Percentiles rank a stretch among this genome's conserved stretches.
These are phyloP conservation scores for Phytophthora meadii DNA, from an alignment of 352 stramenopile genomes.

Conservation along the genomic window DNA sequence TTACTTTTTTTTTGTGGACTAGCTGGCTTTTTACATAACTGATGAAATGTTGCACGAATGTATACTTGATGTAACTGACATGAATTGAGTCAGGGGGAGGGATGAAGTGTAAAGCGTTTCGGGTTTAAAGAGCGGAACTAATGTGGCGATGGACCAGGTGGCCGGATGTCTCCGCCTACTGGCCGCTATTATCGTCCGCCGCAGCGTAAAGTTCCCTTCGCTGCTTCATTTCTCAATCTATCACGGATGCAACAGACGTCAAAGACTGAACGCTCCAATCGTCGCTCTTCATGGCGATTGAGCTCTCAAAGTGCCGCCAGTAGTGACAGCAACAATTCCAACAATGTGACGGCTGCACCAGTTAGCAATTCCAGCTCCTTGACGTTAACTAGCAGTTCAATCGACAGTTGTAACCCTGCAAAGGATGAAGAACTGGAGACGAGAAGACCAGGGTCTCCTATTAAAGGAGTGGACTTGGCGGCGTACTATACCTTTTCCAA, in stretches of 20 bases:
- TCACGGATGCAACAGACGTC: constrained; percentile 27
- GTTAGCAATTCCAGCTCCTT: constrained; percentile 37
- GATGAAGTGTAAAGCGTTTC: no score
- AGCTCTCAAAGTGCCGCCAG: constrained; percentile 28
- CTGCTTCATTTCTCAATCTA: constrained; percentile 24
- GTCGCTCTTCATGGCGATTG: constrained; percentile 13
- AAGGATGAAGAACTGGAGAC: constrained; percentile 14
- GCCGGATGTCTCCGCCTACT: constrained; percentile 25
- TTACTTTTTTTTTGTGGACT: constrained; percentile 7
- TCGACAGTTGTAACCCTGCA: constrained; percentile 10
- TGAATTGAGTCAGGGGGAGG: background rate
- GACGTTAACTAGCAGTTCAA: constrained; percentile 24
- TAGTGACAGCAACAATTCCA: constrained; percentile 31
- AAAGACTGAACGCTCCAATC: constrained; percentile 4
- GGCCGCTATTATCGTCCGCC: constrained; percentile 31
- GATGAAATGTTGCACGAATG: constrained; percentile 14
- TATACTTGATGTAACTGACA: constrained; percentile 8
- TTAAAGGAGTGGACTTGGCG: constrained; percentile 52
- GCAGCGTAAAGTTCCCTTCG: constrained; percentile 1
- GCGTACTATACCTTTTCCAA: constrained; percentile 75
- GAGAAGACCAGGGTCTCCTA: constrained; percentile 22
- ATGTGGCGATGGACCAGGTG: background rate
- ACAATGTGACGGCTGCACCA: constrained; percentile 20
- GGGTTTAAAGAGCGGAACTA: no score
- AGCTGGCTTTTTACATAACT: constrained; percentile 16